Evolutionary conservation across 2,329 filamentous ascomycete genomes (phyloP).

Genomic region (Epichloe festucae): DNA sequence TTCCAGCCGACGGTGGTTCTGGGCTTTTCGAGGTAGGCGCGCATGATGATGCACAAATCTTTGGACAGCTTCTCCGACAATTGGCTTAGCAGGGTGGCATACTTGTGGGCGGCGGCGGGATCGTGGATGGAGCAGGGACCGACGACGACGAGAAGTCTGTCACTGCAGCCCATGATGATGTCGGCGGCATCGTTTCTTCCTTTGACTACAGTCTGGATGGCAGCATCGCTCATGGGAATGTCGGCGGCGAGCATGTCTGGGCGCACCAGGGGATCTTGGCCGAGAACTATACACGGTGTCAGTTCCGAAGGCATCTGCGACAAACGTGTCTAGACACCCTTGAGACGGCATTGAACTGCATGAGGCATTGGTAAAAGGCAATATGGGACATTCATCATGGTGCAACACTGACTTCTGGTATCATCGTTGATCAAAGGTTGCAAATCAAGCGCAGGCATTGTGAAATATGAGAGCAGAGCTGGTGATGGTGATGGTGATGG

Average conservation of each 20-base stretch:
- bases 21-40: constrained; percentile 97
- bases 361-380: neutral
- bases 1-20: constrained; percentile 98
- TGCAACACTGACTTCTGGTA: constrained; percentile 24
- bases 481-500: neutral
- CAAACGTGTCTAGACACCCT: neutral
- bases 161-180: constrained; percentile 66
- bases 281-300: constrained; percentile 50
- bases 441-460: constrained; percentile 30
- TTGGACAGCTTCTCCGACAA: constrained; percentile 67
- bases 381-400: neutral
- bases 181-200: constrained; percentile 56
- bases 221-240: constrained; percentile 55
- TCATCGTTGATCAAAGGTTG: constrained; percentile 32
- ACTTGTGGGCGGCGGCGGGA: constrained; percentile 75
- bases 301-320: constrained; percentile 4
- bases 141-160: constrained; percentile 86
- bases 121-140: constrained; percentile 98
- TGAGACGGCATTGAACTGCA: neutral
- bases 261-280: constrained; percentile 90
- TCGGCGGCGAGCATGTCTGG: constrained; percentile 79
- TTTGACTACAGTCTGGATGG: constrained; percentile 56
- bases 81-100: constrained; percentile 64
- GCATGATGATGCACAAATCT: constrained; percentile 91
- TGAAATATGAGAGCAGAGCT: constrained; percentile 5